Conservation (phyloP, 305 asterid species). For the Ruellia speciosa region DNA sequence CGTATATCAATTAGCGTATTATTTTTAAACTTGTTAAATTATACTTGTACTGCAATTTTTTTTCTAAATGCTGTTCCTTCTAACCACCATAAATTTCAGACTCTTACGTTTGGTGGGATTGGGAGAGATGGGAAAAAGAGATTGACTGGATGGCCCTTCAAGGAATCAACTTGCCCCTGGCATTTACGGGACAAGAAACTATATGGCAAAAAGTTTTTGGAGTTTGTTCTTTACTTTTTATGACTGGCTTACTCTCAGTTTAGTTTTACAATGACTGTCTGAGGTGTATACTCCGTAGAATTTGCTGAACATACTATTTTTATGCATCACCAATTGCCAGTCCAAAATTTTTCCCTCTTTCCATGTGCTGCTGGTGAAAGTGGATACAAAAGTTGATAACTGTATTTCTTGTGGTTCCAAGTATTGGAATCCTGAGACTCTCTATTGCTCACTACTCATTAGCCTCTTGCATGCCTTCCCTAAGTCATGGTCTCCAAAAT, state of each 20-base stretch:
- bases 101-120: slow-evolving; percentile 98
- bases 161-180: slow-evolving; percentile 85
- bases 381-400: slow-evolving; percentile 7
- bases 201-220: slow-evolving; percentile 92
- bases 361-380: neutral
- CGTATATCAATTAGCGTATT: too few relatives aligned
- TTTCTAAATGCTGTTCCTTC: slow-evolving; percentile 16
- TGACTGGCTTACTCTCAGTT: slow-evolving; percentile 4
- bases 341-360: neutral
- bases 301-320: slow-evolving; percentile 10
- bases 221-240: slow-evolving; percentile 36
- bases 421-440: neutral
- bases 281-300: slow-evolving; percentile 6
- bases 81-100: slow-evolving; percentile 40
- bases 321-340: neutral
- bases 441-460: slow-evolving; percentile 7
- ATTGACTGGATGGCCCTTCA: slow-evolving; percentile 98
- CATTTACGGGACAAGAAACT: slow-evolving; percentile 92
- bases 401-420: neutral
- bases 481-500: neutral
- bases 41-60: neutral
- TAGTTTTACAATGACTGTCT: slow-evolving; percentile 6
- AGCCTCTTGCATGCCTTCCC: neutral
- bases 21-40: too few relatives aligned
- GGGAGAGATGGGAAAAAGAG: slow-evolving; percentile 99